Evolutionary conservation across 2,329 filamentous ascomycete species (phyloP), one percentile per base, ranked within the genome.

Genomic region (Aspergillus amoenus): DNA sequence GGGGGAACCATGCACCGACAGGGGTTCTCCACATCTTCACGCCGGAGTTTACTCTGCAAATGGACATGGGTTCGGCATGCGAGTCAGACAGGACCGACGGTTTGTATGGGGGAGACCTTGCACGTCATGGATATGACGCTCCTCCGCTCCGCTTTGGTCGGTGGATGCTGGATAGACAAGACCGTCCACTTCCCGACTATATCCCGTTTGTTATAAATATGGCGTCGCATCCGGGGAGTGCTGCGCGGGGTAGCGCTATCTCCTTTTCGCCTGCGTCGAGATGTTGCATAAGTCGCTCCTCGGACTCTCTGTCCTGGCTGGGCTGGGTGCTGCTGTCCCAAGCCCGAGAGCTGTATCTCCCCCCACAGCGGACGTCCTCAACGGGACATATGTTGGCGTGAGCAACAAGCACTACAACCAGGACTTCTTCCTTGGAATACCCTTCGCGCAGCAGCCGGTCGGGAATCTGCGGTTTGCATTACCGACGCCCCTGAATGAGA

Each of bases 381-480:
- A 82, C 65, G 81, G 81, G 27, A 81, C 80, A 0, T 82, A 81
- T 60, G 58, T 66, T 22, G 81, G 82, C 5, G 57, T 74, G 2
- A 68, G 74, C 55, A 75, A 73, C 39, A 44, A 71, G 0, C 58
- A 66, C 1, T 81, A 79, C 55, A 62, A 75, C 24, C 81, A 82
- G 48, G 81, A 84, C 59, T 73, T 78, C 56, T 84, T 83, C 65
- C 69, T 82, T 3, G 81, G 80, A 3, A 79, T 87, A 2, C 84
- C 83, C 0, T 87, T 81, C 66, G 84, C 84, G 3, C 79, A 82
- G 59, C 78, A 82, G 30, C 83, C 82, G 0, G 70, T 79, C 22
- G 79, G 80, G 1, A 69, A 79, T 54, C 73, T 85, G 46, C 79
- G 85, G 4, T 85, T 86, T 61, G 73, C 74, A 0, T 62, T 78